phyloP scores from a whole-genome alignment of 768 basidiomycete genomes.

The Boletellus ananas region DNA sequence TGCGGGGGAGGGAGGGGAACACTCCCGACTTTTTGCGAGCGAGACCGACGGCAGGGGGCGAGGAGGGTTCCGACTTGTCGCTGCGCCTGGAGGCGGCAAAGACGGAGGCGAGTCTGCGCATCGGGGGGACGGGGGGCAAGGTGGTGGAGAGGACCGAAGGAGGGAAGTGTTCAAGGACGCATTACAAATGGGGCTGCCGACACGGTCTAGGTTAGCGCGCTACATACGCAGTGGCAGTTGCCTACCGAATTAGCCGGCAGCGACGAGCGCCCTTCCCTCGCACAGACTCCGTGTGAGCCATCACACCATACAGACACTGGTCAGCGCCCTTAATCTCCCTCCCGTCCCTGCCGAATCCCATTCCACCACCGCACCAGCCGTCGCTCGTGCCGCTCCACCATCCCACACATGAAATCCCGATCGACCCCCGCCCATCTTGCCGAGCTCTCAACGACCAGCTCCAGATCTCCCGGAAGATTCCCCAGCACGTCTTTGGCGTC shows the following conservation, averaged over 20 bases:
- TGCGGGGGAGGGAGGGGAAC: slow-evolving; percentile 29
- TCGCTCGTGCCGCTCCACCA: slow-evolving; percentile 66
- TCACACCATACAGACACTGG: background rate
- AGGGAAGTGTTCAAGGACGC: slow-evolving; percentile 22
- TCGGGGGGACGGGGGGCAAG: slow-evolving; percentile 27
- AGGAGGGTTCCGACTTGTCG: slow-evolving; percentile 25
- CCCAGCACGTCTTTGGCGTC: slow-evolving; percentile 66
- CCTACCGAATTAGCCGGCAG: slow-evolving; percentile 21
- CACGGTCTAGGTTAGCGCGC: slow-evolving; percentile 6
- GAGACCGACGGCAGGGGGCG: slow-evolving; percentile 12
- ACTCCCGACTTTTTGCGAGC: slow-evolving; percentile 22
- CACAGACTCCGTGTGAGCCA: slow-evolving; percentile 9
- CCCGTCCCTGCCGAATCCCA: slow-evolving; percentile 18
- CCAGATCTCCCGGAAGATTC: slow-evolving; percentile 47
- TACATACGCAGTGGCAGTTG: slow-evolving; percentile 11
- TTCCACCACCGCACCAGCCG: slow-evolving; percentile 53
- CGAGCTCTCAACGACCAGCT: slow-evolving; percentile 47
- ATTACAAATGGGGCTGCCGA: slow-evolving; percentile 35
- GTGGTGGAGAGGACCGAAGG: slow-evolving; percentile 20
- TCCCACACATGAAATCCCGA: slow-evolving; percentile 45
- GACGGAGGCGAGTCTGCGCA: slow-evolving; percentile 65
- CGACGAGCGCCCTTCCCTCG: background rate
- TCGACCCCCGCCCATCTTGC: slow-evolving; percentile 55
- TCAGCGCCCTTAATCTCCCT: slow-evolving; percentile 17
- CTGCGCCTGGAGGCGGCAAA: slow-evolving; percentile 45